These are phyloP conservation scores for Rhododendron ferrugineum DNA, from an alignment of 148 eudicot genomes.

Conservation along the genomic window DNA sequence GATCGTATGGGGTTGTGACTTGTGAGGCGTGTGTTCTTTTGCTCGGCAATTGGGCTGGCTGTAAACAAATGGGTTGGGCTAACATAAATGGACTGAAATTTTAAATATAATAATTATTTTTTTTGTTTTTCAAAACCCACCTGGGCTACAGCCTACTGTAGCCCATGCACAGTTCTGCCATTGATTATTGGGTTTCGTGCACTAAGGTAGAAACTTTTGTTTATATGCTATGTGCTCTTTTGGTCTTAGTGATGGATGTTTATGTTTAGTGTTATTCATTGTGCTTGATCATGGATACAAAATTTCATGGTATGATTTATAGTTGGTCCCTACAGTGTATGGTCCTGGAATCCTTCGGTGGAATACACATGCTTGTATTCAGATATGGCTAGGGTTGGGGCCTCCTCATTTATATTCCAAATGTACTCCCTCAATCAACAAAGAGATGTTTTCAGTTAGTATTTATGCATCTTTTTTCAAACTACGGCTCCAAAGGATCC, in stretches of 20 bases:
- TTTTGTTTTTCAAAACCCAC: too few relatives aligned
- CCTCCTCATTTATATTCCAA: neutral
- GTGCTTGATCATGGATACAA: neutral
- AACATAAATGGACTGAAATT: too few relatives aligned
- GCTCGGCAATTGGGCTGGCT: too few relatives aligned
- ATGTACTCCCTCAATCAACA: neutral
- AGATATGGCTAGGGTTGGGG: neutral
- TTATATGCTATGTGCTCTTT: neutral
- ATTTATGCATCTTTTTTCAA: neutral
- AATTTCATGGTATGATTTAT: neutral
- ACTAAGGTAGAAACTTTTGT: neutral
- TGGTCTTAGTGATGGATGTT: neutral
- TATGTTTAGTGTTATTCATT: neutral
- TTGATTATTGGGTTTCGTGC: neutral
- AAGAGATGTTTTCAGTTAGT: neutral
- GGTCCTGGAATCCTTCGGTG: neutral
- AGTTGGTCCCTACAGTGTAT: neutral
- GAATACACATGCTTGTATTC: neutral
- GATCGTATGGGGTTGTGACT: too few relatives aligned
- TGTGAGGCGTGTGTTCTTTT: too few relatives aligned
- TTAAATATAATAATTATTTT: too few relatives aligned
- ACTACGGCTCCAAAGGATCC: neutral
- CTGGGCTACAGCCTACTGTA: too few relatives aligned
- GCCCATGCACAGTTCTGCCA: too few relatives aligned
- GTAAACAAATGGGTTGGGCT: too few relatives aligned